Percentiles rank a stretch among this genome's conserved stretches.
Conservation (phyloP, 1,284 basidiomycete genomes). For the Heliocybe sulcata region DNA sequence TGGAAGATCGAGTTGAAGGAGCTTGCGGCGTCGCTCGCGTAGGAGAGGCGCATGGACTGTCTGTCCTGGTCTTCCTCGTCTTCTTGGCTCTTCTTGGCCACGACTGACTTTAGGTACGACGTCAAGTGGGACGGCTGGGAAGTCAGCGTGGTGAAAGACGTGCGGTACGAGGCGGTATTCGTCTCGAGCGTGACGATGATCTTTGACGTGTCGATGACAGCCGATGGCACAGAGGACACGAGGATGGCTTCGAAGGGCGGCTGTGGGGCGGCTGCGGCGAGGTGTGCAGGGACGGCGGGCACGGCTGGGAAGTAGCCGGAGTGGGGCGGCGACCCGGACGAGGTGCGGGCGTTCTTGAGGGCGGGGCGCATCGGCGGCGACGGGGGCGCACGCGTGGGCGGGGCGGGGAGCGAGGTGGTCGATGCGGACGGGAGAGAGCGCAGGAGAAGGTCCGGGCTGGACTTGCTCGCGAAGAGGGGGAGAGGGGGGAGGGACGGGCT, state of each 20-base stretch:
- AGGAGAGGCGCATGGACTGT: conserved; percentile 35
- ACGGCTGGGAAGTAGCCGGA: conserved; percentile 32
- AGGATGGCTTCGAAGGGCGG: conserved; percentile 60
- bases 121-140: conserved; percentile 63
- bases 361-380: conserved; percentile 24
- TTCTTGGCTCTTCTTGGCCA: conserved; percentile 19
- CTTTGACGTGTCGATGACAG: conserved; percentile 44
- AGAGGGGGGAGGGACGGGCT: conserved; percentile 56
- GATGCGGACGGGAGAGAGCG: background rate
- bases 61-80: conserved; percentile 24
- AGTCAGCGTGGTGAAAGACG: conserved; percentile 54
- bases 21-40: conserved; percentile 20
- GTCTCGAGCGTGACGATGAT: conserved; percentile 67
- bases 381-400: conserved; percentile 24
- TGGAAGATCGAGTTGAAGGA: conserved; percentile 43
- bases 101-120: conserved; percentile 44
- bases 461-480: conserved; percentile 21
- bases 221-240: conserved; percentile 47
- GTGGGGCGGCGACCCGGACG: conserved; percentile 25
- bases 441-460: conserved; percentile 2
- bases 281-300: conserved; percentile 26
- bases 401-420: conserved; percentile 1
- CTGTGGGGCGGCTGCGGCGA: conserved; percentile 21
- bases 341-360: conserved; percentile 34
- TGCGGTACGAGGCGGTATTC: conserved; percentile 52